Conservation (phyloP, 305 asterid species). For the Fraxinus angustifolia region DNA sequence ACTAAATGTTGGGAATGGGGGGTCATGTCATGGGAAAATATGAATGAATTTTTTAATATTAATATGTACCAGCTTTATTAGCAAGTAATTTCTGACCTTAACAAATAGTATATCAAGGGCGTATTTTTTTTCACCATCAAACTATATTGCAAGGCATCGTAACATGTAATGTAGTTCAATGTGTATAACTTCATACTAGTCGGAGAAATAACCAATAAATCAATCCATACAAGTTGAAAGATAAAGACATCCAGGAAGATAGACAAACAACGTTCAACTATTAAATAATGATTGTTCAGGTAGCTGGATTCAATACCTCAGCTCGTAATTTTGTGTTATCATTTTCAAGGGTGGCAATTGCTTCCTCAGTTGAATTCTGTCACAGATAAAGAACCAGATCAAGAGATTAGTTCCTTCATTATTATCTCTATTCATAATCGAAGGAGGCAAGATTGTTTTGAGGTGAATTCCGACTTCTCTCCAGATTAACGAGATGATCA, state of each 20-base stretch:
- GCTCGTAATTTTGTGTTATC: conserved; percentile 39
- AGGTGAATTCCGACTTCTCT: not conserved
- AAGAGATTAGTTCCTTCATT: conserved; percentile 19
- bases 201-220: not conserved
- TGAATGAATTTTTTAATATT: not conserved
- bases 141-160: conserved; percentile 12
- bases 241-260: not conserved
- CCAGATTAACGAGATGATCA: not conserved
- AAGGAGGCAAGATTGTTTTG: not conserved
- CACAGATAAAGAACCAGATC: conserved; percentile 18
- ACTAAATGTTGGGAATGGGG: not conserved
- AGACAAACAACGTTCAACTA: not conserved
- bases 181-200: not conserved
- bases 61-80: not conserved
- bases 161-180: conserved; percentile 11
- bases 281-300: not conserved
- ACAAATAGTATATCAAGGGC: not conserved
- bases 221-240: conserved; percentile 17
- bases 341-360: conserved; percentile 32
- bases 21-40: not conserved
- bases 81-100: conserved; percentile 2
- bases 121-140: not conserved
- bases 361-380: conserved; percentile 42
- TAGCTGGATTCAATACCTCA: conserved; percentile 37
- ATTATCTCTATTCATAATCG: conserved; percentile 1